Percentiles rank a stretch among this genome's conserved stretches.
These are phyloP conservation scores for Byssochlamys sp. DNA, from an alignment of 2,329 filamentous ascomycete species.

Conservation along the genomic window DNA sequence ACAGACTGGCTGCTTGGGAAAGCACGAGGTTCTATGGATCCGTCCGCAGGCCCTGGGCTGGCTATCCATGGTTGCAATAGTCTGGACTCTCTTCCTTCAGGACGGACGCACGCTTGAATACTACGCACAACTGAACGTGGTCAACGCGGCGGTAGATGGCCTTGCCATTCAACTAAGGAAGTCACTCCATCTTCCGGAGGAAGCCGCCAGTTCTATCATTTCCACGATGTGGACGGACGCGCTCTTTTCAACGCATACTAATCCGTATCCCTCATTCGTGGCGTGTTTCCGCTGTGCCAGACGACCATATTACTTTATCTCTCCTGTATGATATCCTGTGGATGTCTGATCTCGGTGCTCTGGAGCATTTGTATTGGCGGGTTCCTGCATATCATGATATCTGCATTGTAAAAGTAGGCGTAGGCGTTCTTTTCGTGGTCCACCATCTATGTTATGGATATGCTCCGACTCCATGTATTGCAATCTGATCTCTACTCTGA, in stretches of 20 bases:
- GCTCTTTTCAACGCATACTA: background rate
- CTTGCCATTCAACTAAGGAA: too few relatives aligned
- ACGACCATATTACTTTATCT: background rate
- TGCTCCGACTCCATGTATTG: background rate
- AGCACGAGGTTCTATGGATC: constrained; percentile 45
- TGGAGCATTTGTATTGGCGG: background rate
- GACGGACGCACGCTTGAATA: background rate
- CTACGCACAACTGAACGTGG: background rate
- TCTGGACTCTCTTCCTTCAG: constrained; percentile 1
- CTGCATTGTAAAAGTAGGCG: background rate
- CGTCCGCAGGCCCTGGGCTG: constrained; percentile 17
- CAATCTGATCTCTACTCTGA: background rate
- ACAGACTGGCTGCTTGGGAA: constrained; percentile 91
- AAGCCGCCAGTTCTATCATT: too few relatives aligned
- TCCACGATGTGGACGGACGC: too few relatives aligned
- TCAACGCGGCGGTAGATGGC: background rate
- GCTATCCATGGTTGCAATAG: constrained; percentile 17
- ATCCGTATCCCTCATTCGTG: background rate
- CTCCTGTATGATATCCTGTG: background rate
- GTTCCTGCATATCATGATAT: background rate
- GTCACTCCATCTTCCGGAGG: background rate
- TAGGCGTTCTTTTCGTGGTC: background rate
- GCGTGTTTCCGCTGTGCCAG: background rate
- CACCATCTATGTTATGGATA: background rate
- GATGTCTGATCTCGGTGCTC: background rate